These are phyloP conservation scores for Periglandula ipomoeae DNA, from an alignment of 2,329 filamentous ascomycete species.

Conservation along the genomic window DNA sequence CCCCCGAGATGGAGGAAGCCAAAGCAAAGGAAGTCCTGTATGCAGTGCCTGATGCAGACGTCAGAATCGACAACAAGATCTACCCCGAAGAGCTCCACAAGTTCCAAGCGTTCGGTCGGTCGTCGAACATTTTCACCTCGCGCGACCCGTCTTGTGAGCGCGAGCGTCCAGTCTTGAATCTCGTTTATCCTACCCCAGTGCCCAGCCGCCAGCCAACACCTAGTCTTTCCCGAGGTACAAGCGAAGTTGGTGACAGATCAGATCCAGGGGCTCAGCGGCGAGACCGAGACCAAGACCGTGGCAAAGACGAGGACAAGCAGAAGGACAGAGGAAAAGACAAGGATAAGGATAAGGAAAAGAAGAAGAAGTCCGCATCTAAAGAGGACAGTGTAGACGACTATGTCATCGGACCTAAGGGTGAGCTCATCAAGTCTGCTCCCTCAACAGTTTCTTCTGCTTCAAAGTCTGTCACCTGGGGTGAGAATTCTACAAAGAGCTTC, in stretches of 20 bases:
- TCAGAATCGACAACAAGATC: slow-evolving; percentile 50
- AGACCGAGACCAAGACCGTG: not conserved
- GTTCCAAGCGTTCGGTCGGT: slow-evolving; percentile 20
- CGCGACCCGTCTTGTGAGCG: slow-evolving; percentile 46
- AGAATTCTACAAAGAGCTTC: slow-evolving; percentile 56
- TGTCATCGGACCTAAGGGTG: slow-evolving; percentile 30
- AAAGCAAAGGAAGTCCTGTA: slow-evolving; percentile 36
- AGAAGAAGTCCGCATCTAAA: slow-evolving; percentile 15
- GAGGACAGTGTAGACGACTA: slow-evolving; percentile 23
- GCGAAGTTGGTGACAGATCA: not conserved
- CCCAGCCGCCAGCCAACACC: slow-evolving; percentile 37
- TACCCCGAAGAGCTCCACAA: slow-evolving; percentile 40
- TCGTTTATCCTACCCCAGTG: slow-evolving; percentile 51
- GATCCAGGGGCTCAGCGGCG: not conserved
- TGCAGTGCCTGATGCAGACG: slow-evolving; percentile 53
- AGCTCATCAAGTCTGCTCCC: slow-evolving; percentile 25
- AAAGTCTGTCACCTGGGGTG: slow-evolving; percentile 55
- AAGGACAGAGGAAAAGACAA: slow-evolving; percentile 11
- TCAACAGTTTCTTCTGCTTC: slow-evolving; percentile 25
- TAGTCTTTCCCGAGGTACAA: slow-evolving; percentile 8
- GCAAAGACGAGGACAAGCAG: not conserved
- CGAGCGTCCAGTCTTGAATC: slow-evolving; percentile 48
- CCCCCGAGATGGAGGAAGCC: slow-evolving; percentile 40
- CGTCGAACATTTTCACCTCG: slow-evolving; percentile 28
- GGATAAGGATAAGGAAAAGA: slow-evolving; percentile 11